Base-by-base conservation (phyloP, 805 yeast genomes). In the Yamadazyma insecticola region DNA sequence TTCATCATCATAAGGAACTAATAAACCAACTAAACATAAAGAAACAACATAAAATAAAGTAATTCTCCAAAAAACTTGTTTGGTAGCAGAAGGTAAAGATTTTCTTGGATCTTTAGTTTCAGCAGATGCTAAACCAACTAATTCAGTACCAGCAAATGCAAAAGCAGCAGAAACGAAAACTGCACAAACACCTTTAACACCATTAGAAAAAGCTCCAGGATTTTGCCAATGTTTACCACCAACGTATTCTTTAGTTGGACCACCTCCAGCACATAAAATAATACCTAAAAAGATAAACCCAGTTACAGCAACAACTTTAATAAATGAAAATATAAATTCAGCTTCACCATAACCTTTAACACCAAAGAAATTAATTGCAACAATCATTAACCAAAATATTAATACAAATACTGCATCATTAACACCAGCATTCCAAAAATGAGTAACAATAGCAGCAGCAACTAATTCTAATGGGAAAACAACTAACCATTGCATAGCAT, bases 341-440 rank as follows among this genome's bases (percentile, higher is more conserved):
- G 77, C 75, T 49, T 74, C 81, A 25, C 80, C 82, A 39, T 72
- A 74, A 37, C 77, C 76, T 27, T 55, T 60, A n/a, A 75, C 72
- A 37, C 78, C 79, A 40, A 71, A 65, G 19, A 70, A 53, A 50
- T 72, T 72, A 29, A 63, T 64, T 8, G 49, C 23, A 40, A 55
- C n/a, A 36, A 76, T 74, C 3, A 67, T 50, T 1, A 56, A 60
- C 53, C 69, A 74, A 43, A 74, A 76, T 16, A 75, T 65, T 3
- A 74, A 66, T 15, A 77, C 78, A 78, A 78, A 77, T 4, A 76
- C 81, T 32, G 73, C 81, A 1, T 80, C 68, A 44, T 72, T 72
- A n/a, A 70, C 67, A 13, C 47, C 13, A 11, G 59, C 52, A 40
- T 68, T 61, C 84, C 84, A 77, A 50, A 71, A 76, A 39, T 59